A percentile compares a stretch with the other conserved stretches of the same genome.
Conservation (phyloP, 345 rosid genomes). For the Ailanthus altissimus region DNA sequence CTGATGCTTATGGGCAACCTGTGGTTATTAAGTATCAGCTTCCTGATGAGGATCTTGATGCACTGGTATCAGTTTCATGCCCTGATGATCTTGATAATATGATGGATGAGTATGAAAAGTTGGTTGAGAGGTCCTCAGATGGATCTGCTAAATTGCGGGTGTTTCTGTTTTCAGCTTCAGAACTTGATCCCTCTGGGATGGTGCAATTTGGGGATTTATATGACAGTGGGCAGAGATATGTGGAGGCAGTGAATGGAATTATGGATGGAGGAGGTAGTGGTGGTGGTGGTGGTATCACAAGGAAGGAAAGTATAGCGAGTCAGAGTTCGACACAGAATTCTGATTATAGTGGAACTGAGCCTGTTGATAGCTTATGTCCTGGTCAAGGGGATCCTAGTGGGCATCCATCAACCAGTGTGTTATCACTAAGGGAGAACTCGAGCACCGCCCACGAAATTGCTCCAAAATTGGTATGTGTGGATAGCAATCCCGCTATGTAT, state of each 20-base stretch:
- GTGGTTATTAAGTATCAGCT: conserved; percentile 73
- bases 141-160: conserved; percentile 73
- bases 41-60: conserved; percentile 85
- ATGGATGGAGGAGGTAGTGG: conserved; percentile 36
- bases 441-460: conserved; percentile 34
- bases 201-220: conserved; percentile 53
- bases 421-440: conserved; percentile 40
- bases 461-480: conserved; percentile 32
- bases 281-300: conserved; percentile 32
- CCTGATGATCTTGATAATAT: conserved; percentile 77
- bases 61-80: conserved; percentile 71
- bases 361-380: conserved; percentile 38
- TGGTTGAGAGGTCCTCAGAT: conserved; percentile 59
- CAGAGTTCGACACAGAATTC: conserved; percentile 67
- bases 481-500: conserved; percentile 32
- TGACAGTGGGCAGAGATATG: conserved; percentile 60
- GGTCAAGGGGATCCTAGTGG: conserved; percentile 43
- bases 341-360: conserved; percentile 56
- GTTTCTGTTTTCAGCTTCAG: conserved; percentile 58
- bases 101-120: conserved; percentile 82
- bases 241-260: conserved; percentile 72
- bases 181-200: conserved; percentile 48
- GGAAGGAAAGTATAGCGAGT: conserved; percentile 70
- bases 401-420: conserved; percentile 33
- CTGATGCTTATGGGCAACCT: conserved; percentile 50